Base-by-base conservation (phyloP, 116 monocot genomes). In the Phalaenopsis hybrid region DNA sequence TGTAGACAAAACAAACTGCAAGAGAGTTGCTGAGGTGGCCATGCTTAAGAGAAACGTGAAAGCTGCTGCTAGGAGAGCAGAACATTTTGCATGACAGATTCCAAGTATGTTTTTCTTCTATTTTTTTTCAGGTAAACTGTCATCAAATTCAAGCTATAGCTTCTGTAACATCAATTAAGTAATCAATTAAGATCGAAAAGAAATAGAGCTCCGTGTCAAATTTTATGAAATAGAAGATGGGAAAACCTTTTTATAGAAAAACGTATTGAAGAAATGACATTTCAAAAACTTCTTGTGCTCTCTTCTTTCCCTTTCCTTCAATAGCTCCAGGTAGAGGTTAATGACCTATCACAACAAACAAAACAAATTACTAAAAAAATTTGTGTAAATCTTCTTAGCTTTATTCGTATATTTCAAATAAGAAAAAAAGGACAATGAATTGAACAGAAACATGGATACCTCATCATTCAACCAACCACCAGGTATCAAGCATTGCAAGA, bases 211-310 rank as follows among this genome's bases (percentile, higher is more conserved):
- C 23, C 37, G 16, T 17, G 72, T 13, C 37, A 34, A 72, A 34
- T 72, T 37, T 34, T 34, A 72, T 72, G 16, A 37, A 34, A 41
- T 16, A 72, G 37, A 72, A 72, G 4, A 72, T 51, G 51, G 3
- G 33, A 21, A 41, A 80, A 88, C 88, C 88, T 88, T 88, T 74
- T 88, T 83, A 78, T 78, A 88, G 73, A 88, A 88, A 74, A 88
- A 88, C 46, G 88, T 85, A 80, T 85, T 88, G 67, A 85, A 88
- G 82, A 85, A 88, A 85, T 88, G 88, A 49, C 88, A 88, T 77
- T 82, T 88, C 63, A 82, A 80, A 79, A 88, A 85, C 74, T 44
- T 88, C 7, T 81, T 44, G 6, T 82, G 85, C 50, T 83, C 85
- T 78, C 88, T 85, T 83, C 17, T 81, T 83, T 88, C 88, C 57